These are phyloP conservation scores for Dendrobium chrysotoxum DNA, from an alignment of 106 monocot species.

Conservation along the genomic window DNA sequence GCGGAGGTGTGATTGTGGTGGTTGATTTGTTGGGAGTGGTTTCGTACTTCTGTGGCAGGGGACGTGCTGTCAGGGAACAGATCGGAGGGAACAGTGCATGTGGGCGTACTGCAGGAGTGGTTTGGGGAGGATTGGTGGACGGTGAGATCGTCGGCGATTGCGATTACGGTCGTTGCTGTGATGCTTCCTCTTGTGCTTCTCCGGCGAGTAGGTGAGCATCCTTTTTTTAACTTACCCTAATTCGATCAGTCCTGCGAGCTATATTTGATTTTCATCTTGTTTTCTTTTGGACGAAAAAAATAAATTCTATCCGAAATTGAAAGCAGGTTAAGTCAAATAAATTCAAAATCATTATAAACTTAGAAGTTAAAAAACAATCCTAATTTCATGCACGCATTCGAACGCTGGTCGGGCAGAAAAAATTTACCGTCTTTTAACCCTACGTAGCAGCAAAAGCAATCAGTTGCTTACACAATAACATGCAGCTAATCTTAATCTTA, in stretches of 20 bases:
- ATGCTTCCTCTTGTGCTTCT: conserved; percentile 42
- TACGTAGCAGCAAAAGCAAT: too few relatives aligned
- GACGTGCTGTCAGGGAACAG: conserved; percentile 51
- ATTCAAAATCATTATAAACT: too few relatives aligned
- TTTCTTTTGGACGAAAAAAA: too few relatives aligned
- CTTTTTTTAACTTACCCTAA: background rate
- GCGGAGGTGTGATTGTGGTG: conserved; percentile 9
- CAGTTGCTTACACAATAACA: too few relatives aligned
- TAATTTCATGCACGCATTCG: too few relatives aligned
- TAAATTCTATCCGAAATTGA: too few relatives aligned
- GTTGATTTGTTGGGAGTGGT: background rate
- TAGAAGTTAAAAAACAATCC: too few relatives aligned
- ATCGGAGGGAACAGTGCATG: conserved; percentile 30
- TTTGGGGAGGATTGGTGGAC: conserved; percentile 59
- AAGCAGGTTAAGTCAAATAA: too few relatives aligned
- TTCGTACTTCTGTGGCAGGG: conserved; percentile 24
- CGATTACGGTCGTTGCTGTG: conserved; percentile 20
- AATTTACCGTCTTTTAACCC: too few relatives aligned
- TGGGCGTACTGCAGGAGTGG: conserved; percentile 52
- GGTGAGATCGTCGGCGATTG: conserved; percentile 23
- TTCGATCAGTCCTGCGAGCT: background rate
- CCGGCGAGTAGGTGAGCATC: conserved; percentile 38
- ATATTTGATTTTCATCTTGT: too few relatives aligned
- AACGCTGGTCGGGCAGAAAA: too few relatives aligned
- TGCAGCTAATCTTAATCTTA: too few relatives aligned